Evolutionary conservation across 805 yeast genomes (phyloP).

Genomic region (Wickerhamia fluorescens): DNA sequence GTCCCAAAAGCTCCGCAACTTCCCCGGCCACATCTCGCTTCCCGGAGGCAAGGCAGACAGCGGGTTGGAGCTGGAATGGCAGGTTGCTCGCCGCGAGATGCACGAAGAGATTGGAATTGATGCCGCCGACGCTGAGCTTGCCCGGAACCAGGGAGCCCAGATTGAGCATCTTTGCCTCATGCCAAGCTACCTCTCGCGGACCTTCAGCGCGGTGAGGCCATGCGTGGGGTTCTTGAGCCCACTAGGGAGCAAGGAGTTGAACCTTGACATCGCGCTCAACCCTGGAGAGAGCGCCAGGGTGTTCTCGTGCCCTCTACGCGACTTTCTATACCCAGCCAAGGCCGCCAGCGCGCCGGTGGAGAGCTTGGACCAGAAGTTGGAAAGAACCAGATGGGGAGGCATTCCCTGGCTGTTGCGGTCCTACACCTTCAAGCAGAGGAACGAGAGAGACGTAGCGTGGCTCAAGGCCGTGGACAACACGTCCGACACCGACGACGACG

Average conservation of each 20-base stretch:
- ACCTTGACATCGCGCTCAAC: slow-evolving; percentile 44
- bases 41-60: slow-evolving; percentile 92
- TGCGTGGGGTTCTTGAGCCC: slow-evolving; percentile 56
- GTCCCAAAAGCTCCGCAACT: slow-evolving; percentile 58
- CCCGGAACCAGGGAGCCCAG: slow-evolving; percentile 42
- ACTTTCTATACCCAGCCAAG: slow-evolving; percentile 40
- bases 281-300: slow-evolving; percentile 74
- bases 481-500: slow-evolving; percentile 30
- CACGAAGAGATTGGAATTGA: slow-evolving; percentile 80
- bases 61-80: slow-evolving; percentile 58
- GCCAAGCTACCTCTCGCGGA: slow-evolving; percentile 79
- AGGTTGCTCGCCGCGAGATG: slow-evolving; percentile 75
- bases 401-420: slow-evolving; percentile 60
- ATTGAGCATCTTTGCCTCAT: slow-evolving; percentile 55
- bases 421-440: slow-evolving; percentile 51
- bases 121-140: slow-evolving; percentile 37
- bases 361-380: slow-evolving; percentile 24
- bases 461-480: slow-evolving; percentile 48
- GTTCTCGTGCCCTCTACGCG: slow-evolving; percentile 64
- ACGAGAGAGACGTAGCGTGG: slow-evolving; percentile 56
- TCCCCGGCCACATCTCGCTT: slow-evolving; percentile 85
- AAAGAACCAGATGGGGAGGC: slow-evolving; percentile 58
- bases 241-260: slow-evolving; percentile 14
- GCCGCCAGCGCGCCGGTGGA: slow-evolving; percentile 18
- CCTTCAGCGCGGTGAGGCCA: slow-evolving; percentile 79